Percentiles rank a stretch among this genome's conserved stretches.
These are phyloP conservation scores for Cladosporium sp. DNA, from an alignment of 2,329 filamentous ascomycete genomes.

Conservation along the genomic window DNA sequence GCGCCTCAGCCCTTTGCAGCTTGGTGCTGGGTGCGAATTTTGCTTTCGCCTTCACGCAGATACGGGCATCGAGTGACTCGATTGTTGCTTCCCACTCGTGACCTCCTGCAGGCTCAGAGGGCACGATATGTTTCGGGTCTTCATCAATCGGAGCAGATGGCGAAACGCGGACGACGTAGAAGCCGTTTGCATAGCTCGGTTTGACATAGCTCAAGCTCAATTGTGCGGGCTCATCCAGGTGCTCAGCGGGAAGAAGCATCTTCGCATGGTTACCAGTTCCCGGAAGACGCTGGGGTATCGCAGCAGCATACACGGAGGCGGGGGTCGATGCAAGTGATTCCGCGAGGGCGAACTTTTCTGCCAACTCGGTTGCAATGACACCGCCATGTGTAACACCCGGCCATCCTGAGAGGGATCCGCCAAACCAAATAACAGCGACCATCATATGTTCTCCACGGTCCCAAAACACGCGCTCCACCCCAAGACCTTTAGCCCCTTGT, in stretches of 20 bases:
- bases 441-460: conserved; percentile 55
- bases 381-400: conserved; percentile 70
- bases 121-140: conserved; percentile 22
- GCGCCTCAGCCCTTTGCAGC: conserved; percentile 19
- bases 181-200: conserved; percentile 56
- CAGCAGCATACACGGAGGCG: conserved; percentile 19
- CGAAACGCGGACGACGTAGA: conserved; percentile 58
- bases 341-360: conserved; percentile 66
- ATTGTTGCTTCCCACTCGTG: conserved; percentile 51
- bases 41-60: conserved; percentile 53
- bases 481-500: conserved; percentile 39
- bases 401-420: conserved; percentile 63
- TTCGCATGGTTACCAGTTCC: conserved; percentile 30
- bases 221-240: conserved; percentile 32
- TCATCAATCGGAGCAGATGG: conserved; percentile 27
- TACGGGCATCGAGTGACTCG: conserved; percentile 51
- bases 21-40: conserved; percentile 23
- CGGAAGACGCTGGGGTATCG: conserved; percentile 28
- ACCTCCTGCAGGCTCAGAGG: conserved; percentile 33
- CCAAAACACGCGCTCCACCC: conserved; percentile 60
- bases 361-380: conserved; percentile 61
- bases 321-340: conserved; percentile 46
- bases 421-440: conserved; percentile 64
- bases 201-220: conserved; percentile 57
- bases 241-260: conserved; percentile 18